Conservation (phyloP, 1,284 basidiomycete species). For the Leccinum pachyderme region DNA sequence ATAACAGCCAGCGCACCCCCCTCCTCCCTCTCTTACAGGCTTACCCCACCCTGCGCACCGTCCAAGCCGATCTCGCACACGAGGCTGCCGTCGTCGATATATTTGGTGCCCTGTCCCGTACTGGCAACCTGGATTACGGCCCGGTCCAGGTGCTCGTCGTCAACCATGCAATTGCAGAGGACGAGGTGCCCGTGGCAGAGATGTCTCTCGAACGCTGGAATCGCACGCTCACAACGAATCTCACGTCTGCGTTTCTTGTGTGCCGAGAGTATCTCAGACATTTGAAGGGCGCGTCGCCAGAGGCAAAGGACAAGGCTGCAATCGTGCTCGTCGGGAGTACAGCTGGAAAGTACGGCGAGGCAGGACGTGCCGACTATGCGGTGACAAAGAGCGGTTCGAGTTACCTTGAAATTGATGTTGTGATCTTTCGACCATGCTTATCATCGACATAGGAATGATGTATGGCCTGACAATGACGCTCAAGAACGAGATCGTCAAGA, state of each 20-base stretch:
- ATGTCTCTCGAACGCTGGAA: conserved; percentile 70
- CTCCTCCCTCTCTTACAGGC: conserved; percentile 43
- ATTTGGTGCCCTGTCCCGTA: conserved; percentile 35
- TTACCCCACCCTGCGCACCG: conserved; percentile 37
- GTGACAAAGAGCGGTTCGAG: conserved; percentile 53
- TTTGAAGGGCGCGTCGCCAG: conserved; percentile 41
- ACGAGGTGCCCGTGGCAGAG: conserved; percentile 48
- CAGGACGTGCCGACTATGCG: conserved; percentile 62
- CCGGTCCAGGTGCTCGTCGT: conserved; percentile 56
- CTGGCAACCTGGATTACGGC: conserved; percentile 32
- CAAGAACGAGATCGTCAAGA: conserved; percentile 78
- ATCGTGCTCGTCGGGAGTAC: conserved; percentile 69
- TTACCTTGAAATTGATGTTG: neutral
- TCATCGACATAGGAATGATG: conserved; percentile 53
- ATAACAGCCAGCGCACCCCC: conserved; percentile 50
- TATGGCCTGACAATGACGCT: conserved; percentile 66
- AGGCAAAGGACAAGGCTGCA: conserved; percentile 49
- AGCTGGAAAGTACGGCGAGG: conserved; percentile 71
- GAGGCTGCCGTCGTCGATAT: conserved; percentile 49
- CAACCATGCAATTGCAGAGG: conserved; percentile 61
- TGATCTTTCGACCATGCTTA: neutral
- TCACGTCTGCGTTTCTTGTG: conserved; percentile 67
- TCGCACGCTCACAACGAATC: conserved; percentile 56
- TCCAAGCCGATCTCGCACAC: conserved; percentile 59
- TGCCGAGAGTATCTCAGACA: conserved; percentile 56